These are phyloP conservation scores for Protostelium mycophagum DNA, from an alignment of 78 protist genomes.

Conservation along the genomic window DNA sequence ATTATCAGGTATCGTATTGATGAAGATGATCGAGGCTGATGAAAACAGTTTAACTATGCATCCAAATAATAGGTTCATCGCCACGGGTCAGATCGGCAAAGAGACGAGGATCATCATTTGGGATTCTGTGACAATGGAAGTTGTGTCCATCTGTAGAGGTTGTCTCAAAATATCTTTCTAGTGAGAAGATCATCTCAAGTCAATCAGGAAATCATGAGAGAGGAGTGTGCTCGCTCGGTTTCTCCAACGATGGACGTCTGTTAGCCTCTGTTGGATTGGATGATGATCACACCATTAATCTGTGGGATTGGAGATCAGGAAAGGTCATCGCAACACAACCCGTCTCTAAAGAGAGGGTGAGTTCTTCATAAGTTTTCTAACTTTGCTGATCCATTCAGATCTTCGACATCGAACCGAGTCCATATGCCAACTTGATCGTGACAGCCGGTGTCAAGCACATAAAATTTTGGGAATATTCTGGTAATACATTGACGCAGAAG, in stretches of 20 bases:
- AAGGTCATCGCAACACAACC: not conserved
- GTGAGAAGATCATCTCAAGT: not conserved
- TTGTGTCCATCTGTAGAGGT: not conserved
- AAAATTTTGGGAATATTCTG: conserved; percentile 33
- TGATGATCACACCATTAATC: conserved; percentile 19
- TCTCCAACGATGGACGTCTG: conserved; percentile 21
- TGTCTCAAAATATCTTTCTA: not conserved
- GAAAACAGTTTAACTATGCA: conserved; percentile 10
- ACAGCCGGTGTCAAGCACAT: conserved; percentile 47
- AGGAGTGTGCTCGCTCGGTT: conserved; percentile 18
- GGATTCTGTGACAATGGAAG: not conserved
- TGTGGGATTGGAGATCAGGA: conserved; percentile 54
- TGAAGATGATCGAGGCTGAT: not conserved
- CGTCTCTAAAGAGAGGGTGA: not conserved
- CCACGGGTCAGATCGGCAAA: conserved; percentile 44
- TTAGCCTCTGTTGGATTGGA: conserved; percentile 50
- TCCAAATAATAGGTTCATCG: conserved; percentile 9
- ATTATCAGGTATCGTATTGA: not conserved
- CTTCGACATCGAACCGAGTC: not conserved
- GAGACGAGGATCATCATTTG: conserved; percentile 23
- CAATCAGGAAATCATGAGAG: conserved; percentile 18
- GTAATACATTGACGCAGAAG: not conserved
- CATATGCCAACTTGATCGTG: conserved; percentile 4
- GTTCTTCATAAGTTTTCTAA: not conserved
- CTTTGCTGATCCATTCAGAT: not conserved